A percentile compares a stretch with the other conserved stretches of the same genome.
Conservation (phyloP, 2,329 filamentous ascomycete genomes). For the Basipetospora chlamydospora region DNA sequence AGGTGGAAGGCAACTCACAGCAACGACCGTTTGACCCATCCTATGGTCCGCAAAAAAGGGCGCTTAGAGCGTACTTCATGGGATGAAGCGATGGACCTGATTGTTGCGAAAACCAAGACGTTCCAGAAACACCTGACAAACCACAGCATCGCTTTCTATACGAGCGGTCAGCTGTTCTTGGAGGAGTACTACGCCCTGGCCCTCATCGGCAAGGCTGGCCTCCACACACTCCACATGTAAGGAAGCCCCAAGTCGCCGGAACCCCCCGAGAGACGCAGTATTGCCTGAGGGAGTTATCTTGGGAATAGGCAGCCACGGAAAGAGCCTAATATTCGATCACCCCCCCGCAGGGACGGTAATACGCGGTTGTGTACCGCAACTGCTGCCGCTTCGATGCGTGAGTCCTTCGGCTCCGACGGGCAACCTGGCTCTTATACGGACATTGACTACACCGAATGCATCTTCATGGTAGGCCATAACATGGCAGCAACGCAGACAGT, state of each 20-base stretch:
- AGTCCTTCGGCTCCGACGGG: constrained; percentile 22
- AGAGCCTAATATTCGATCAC: too few relatives aligned
- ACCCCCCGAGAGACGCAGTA: too few relatives aligned
- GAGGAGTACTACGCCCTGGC: constrained; percentile 25
- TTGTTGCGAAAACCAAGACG: constrained; percentile 12
- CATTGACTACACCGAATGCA: constrained; percentile 20
- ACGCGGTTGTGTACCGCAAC: constrained; percentile 23
- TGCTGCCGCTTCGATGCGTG: constrained; percentile 21
- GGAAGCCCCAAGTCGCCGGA: constrained; percentile 1
- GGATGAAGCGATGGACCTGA: constrained; percentile 22
- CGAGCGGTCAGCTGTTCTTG: constrained; percentile 21
- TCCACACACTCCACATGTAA: constrained; percentile 22
- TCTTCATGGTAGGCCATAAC: constrained; percentile 23
- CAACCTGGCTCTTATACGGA: constrained; percentile 21
- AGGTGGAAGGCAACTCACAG: constrained; percentile 15
- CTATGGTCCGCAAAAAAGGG: constrained; percentile 19
- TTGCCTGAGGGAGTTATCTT: too few relatives aligned
- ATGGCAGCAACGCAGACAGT: constrained; percentile 21
- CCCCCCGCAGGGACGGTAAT: constrained; percentile 23
- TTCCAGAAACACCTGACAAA: constrained; percentile 15
- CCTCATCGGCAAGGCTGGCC: constrained; percentile 21
- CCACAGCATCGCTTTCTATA: constrained; percentile 24
- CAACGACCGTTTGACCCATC: constrained; percentile 17
- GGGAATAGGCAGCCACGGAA: too few relatives aligned
- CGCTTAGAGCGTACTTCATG: constrained; percentile 18